Evolutionary conservation across 345 rosid genomes (phyloP).

Genomic region (Litchi chinensis): DNA sequence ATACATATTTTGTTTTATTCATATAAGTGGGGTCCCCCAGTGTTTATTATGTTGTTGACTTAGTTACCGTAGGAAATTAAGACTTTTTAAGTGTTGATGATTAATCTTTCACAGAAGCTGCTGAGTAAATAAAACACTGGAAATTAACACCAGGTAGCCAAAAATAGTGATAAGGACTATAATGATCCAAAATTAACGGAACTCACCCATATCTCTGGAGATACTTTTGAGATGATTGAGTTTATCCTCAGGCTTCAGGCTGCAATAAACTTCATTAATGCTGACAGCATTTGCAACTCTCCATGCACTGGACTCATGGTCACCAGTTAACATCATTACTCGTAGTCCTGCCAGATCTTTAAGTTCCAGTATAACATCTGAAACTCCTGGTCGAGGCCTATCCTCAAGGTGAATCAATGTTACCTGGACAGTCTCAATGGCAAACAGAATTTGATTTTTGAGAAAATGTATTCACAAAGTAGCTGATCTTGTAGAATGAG

Average conservation of each 20-base stretch:
- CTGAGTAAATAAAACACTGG: not conserved
- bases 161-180: not conserved
- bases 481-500: not conserved
- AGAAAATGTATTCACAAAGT: not conserved
- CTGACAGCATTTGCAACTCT: slow-evolving; percentile 93
- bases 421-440: slow-evolving; percentile 46
- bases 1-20: not conserved
- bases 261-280: slow-evolving; percentile 74
- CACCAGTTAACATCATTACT: slow-evolving; percentile 93
- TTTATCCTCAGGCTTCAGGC: slow-evolving; percentile 94
- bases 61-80: not conserved
- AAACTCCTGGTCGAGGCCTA: slow-evolving; percentile 83
- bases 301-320: slow-evolving; percentile 91
- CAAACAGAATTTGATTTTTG: not conserved
- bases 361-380: slow-evolving; percentile 69
- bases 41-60: not conserved
- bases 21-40: not conserved
- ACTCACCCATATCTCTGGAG: slow-evolving; percentile 75
- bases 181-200: not conserved
- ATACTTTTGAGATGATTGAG: slow-evolving; percentile 76
- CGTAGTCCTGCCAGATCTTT: slow-evolving; percentile 62
- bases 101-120: not conserved
- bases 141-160: not conserved
- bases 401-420: slow-evolving; percentile 96
- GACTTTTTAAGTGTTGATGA: not conserved